Evolutionary conservation across 345 rosid species (phyloP), one percentile per base, ranked within the genome.

Genomic region (Reutealis trisperma): DNA sequence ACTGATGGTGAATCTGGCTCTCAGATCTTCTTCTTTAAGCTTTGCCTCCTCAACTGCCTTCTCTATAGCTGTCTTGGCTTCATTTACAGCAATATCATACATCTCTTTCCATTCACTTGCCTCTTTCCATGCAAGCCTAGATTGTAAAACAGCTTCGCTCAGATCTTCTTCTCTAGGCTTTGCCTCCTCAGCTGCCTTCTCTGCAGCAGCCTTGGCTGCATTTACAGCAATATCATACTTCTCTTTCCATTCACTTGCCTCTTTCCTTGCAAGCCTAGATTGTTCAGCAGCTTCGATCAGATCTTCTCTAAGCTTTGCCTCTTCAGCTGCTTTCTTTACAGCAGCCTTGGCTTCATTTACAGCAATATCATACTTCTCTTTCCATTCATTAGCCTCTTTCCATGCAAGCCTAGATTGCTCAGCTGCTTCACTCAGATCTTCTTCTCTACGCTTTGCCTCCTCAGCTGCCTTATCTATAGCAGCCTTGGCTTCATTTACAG

Each of bases 371-470:
- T 82, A 82, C 79, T 80, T 86, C 44, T 75, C 80, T 83, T 80
- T 86, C 87, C 85, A 82, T 65, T 82, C 84, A 44, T 60, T 72
- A 45, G 79, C 79, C 73, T 75, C 80, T 72, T 80, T 86, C 87
- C 85, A 82, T 52, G 72, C 72, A 68, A 69, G 63, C 62, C 49
- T 67, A 70, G 62, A 64, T 54, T 74, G 52, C 72, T 52, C 52
- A 60, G 21, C 12, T 30, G 71, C 80, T 67, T 64, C 41, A 30
- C 74, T 47, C 27, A 5, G 51, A 45, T 63, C 32, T 37, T 71
- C 80, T 77, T 77, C 76, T 77, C 70, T 55, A 25, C 7, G 59
- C 24, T 64, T 77, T 63, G 63, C 57, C n/a, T 71, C 41, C 27
- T 63, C 63, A 64, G 75, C 67, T 71, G 44, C 74, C 63, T 76